Conservation (phyloP, 176 grass and related monocot genomes). For the Alopecurus myosuroides region DNA sequence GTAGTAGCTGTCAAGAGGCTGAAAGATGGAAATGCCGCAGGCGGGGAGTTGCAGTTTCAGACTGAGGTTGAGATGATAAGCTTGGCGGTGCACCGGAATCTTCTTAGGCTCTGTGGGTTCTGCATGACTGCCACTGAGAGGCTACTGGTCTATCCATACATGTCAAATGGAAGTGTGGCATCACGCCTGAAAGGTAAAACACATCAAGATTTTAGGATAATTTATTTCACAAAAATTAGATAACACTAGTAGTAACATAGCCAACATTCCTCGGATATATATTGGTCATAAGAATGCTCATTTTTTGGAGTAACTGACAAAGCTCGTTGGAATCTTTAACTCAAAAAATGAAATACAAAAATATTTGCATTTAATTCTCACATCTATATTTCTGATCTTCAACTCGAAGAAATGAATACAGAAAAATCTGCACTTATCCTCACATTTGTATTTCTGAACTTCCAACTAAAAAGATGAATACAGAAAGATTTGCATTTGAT, state of each 20-base stretch:
- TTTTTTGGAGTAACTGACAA: background rate
- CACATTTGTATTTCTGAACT: background rate
- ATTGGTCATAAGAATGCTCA: background rate
- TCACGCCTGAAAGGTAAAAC: conserved; percentile 71
- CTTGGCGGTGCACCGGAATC: conserved; percentile 73
- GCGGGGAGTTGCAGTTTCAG: conserved; percentile 70
- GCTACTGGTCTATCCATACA: conserved; percentile 80
- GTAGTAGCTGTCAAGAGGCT: conserved; percentile 69
- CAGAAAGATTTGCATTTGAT: background rate
- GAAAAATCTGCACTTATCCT: background rate
- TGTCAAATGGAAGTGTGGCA: conserved; percentile 85
- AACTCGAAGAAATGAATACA: background rate
- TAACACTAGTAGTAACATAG: background rate
- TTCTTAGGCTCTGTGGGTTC: conserved; percentile 68
- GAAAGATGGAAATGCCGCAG: conserved; percentile 74
- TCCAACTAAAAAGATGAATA: background rate
- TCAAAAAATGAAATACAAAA: background rate
- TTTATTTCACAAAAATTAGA: background rate
- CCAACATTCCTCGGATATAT: background rate
- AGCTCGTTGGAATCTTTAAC: background rate
- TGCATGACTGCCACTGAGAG: conserved; percentile 77
- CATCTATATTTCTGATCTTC: background rate
- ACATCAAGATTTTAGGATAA: background rate
- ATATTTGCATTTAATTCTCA: background rate
- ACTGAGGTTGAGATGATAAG: conserved; percentile 93